Evolutionary conservation across 2,329 filamentous ascomycete genomes (phyloP), one percentile per base, ranked within the genome.

Genomic region (Knoxdaviesia proteae): DNA sequence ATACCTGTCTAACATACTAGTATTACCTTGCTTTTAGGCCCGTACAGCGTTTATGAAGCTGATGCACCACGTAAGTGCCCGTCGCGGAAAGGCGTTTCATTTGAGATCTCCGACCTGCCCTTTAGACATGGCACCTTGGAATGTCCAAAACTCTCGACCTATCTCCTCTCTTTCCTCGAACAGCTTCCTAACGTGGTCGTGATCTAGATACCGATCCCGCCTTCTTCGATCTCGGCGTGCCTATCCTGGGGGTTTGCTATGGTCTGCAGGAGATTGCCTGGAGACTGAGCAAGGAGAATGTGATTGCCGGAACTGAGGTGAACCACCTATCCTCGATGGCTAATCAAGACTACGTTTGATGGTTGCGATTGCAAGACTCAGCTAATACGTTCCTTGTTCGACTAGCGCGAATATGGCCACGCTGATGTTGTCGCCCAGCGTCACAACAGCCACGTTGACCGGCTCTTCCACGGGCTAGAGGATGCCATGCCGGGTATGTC

Each of bases 41-140:
- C 70, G n/a, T 64, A 63, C 43, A 87, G 80, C 3, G 87, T 94
- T 42, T 94, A 94, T 54, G 82, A 86, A 44, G 62, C 76, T 33
- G 81, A 68, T 48, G 71, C 83, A 4, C 86, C 65, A 29, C 62
- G 60, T 63, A 55, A 56, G 54, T 39, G 45, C 43, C 41, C 40
- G 35, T 34, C 20, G 20, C 20, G 20, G 20, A 20, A 20, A 20
- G 20, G 3, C 20, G 20, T 20, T 20, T 20, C 20, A 20, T 20
- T 20, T 20, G 20, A 20, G 20, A 34, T 32, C 31, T 37, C 20
- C 2, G 20, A 34, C 20, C 45, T 10, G 20, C 36, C 34, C 37
- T 46, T 32, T 44, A 49, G 32, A 49, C 44, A 35, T 39, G 9
- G 38, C 20, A 20, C 20, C 20, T 20, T 20, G 20, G 2, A 20